These are phyloP conservation scores for Echeveria elegans DNA, from an alignment of 164 flowering plant species.

Conservation along the genomic window DNA sequence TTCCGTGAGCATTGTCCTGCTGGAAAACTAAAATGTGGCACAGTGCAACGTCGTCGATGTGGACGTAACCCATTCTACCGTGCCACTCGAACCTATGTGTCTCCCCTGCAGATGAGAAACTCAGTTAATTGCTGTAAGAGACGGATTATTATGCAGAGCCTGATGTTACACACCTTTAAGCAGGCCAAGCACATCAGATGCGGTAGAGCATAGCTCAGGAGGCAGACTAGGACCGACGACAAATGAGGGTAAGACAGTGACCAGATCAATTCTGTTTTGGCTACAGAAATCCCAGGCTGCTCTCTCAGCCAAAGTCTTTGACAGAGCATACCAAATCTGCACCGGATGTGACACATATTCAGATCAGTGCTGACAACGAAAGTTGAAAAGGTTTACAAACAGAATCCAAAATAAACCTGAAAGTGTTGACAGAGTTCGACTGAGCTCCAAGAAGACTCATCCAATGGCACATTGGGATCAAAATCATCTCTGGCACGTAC, in stretches of 20 bases:
- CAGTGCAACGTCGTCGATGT: conserved; percentile 86
- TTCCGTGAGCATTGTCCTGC: conserved; percentile 42
- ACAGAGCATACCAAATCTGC: conserved; percentile 72
- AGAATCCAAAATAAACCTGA: conserved; percentile 30
- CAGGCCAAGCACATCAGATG: conserved; percentile 67
- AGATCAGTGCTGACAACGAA: neutral
- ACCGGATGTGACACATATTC: too few relatives aligned
- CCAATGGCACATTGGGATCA: conserved; percentile 47
- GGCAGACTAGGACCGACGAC: conserved; percentile 83
- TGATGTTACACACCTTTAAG: conserved; percentile 42
- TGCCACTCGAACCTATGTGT: conserved; percentile 49
- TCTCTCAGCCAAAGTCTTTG: conserved; percentile 74
- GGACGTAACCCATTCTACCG: conserved; percentile 92
- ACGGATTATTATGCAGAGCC: neutral
- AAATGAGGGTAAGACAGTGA: conserved; percentile 73
- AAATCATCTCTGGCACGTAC: conserved; percentile 54
- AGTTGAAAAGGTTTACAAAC: neutral
- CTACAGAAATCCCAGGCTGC: conserved; percentile 82
- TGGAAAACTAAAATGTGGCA: conserved; percentile 75
- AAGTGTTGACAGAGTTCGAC: conserved; percentile 50
- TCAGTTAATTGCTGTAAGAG: neutral
- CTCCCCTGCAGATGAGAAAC: conserved; percentile 43
- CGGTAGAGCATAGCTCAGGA: conserved; percentile 46
- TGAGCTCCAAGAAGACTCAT: conserved; percentile 83
- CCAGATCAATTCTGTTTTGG: conserved; percentile 55